Evolutionary conservation across 1,284 basidiomycete species (phyloP).

Genomic region (Naganishia sp.): DNA sequence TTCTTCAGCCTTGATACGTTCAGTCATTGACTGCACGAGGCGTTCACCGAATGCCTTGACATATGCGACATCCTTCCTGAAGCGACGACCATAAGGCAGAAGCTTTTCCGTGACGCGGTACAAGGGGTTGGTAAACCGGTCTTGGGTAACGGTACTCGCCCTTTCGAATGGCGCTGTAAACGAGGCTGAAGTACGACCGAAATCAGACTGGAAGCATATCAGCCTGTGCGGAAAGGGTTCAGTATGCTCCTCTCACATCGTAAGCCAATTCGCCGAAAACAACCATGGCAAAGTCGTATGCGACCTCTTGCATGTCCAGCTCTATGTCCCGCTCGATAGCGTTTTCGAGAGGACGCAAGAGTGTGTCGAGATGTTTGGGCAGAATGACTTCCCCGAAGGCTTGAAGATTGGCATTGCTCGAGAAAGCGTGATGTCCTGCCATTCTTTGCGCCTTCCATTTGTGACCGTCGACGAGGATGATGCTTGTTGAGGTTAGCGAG

Average conservation of each 20-base stretch:
- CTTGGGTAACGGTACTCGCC: slow-evolving; percentile 24
- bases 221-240: no score
- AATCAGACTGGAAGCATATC: slow-evolving; percentile 24
- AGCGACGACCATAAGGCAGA: slow-evolving; percentile 21
- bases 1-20: slow-evolving; percentile 25
- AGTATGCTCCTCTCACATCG: slow-evolving; percentile 31
- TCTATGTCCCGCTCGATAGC: slow-evolving; percentile 10
- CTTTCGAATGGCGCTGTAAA: slow-evolving; percentile 32
- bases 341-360: slow-evolving; percentile 26
- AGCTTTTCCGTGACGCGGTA: slow-evolving; percentile 28
- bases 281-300: slow-evolving; percentile 35
- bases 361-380: slow-evolving; percentile 29
- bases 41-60: slow-evolving; percentile 32
- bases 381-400: slow-evolving; percentile 30
- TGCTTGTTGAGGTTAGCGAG: slow-evolving; percentile 22
- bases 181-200: slow-evolving; percentile 15
- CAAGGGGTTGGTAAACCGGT: slow-evolving; percentile 32
- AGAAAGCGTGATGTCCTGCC: slow-evolving; percentile 35
- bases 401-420: slow-evolving; percentile 29
- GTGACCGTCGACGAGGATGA: slow-evolving; percentile 34
- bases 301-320: slow-evolving; percentile 34
- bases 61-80: slow-evolving; percentile 23
- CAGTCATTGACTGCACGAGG: slow-evolving; percentile 28
- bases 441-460: slow-evolving; percentile 35
- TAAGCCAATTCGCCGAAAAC: slow-evolving; percentile 39